Conservation (phyloP, 441 rosid genomes). For the Dalechampia spathulata region DNA sequence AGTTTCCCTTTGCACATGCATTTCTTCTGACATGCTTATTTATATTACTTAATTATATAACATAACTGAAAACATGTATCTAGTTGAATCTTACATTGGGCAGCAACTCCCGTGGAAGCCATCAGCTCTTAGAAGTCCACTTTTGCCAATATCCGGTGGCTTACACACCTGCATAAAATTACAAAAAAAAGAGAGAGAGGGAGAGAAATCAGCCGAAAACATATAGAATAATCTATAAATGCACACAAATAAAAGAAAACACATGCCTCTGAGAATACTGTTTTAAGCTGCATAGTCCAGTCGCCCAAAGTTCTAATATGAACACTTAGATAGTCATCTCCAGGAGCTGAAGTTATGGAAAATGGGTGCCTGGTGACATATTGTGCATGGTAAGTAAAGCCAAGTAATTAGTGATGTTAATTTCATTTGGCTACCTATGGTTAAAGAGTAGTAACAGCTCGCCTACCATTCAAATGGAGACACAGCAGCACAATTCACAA, state of each 20-base stretch:
- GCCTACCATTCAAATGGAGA: conserved; percentile 85
- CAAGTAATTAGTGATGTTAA: too few relatives aligned
- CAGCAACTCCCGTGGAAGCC: conserved; percentile 27
- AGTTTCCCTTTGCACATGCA: too few relatives aligned
- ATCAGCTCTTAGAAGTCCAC: conserved; percentile 69
- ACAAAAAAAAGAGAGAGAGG: neutral
- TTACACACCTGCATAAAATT: conserved; percentile 42
- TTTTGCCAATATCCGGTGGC: conserved; percentile 52
- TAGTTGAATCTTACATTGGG: conserved; percentile 25
- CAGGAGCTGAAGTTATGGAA: conserved; percentile 92
- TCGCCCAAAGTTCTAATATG: conserved; percentile 82
- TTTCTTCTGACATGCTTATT: too few relatives aligned
- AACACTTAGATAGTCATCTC: too few relatives aligned
- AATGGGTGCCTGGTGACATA: conserved; percentile 70
- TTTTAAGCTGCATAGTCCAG: conserved; percentile 76
- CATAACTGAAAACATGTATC: too few relatives aligned
- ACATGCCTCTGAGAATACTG: conserved; percentile 64
- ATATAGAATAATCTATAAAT: neutral
- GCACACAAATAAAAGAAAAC: neutral
- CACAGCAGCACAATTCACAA: conserved; percentile 79
- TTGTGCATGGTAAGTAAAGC: neutral
- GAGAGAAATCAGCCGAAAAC: neutral
- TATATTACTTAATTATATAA: too few relatives aligned
- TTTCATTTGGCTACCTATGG: too few relatives aligned
- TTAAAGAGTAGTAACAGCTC: too few relatives aligned